Conservation (phyloP, 169 alveolate genomes). For the Eimeria sp. region DNA sequence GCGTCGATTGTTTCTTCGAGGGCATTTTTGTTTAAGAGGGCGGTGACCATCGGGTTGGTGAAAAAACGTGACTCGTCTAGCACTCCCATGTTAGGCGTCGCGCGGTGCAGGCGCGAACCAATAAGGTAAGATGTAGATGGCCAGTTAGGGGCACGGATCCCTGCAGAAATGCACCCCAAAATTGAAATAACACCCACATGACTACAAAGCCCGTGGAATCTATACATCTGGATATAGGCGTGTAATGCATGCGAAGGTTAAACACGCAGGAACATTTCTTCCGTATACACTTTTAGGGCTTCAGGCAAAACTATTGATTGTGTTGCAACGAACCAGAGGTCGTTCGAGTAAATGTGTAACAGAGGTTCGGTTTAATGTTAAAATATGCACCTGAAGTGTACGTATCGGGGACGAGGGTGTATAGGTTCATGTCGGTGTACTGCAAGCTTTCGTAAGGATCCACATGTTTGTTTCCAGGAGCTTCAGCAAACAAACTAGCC, state of each 20-base stretch:
- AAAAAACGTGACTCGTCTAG: slow-evolving; percentile 76
- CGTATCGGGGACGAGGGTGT: slow-evolving; percentile 73
- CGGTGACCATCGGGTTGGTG: slow-evolving; percentile 66
- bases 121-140: slow-evolving; percentile 38
- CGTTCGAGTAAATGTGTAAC: not conserved
- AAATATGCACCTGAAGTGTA: slow-evolving; percentile 56
- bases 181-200: not conserved
- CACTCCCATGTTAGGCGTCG: slow-evolving; percentile 67
- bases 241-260: not conserved
- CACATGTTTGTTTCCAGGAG: slow-evolving; percentile 48
- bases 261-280: not conserved
- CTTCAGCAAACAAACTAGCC: slow-evolving; percentile 58
- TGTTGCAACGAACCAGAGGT: not conserved
- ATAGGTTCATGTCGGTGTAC: slow-evolving; percentile 71
- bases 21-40: slow-evolving; percentile 62
- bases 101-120: slow-evolving; percentile 76
- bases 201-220: not conserved
- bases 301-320: not conserved
- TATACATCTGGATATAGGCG: not conserved
- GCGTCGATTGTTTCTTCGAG: slow-evolving; percentile 38
- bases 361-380: not conserved
- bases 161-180: not conserved
- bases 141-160: slow-evolving; percentile 68
- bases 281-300: not conserved
- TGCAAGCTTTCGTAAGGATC: slow-evolving; percentile 61